Conservation (phyloP, 495 filamentous ascomycete species). For the Darksidea phi region DNA sequence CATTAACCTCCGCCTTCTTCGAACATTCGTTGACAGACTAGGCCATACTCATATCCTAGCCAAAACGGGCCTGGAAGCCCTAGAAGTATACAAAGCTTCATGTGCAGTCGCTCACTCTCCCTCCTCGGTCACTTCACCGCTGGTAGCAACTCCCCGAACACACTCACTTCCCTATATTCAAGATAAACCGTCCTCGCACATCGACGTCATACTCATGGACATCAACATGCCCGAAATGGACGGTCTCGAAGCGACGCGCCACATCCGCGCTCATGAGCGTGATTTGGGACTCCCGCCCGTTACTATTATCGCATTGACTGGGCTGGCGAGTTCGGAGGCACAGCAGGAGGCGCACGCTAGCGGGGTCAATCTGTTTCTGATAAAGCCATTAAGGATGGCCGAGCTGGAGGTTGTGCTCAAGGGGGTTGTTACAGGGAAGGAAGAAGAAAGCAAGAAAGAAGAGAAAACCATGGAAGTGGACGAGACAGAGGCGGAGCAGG, state of each 20-base stretch:
- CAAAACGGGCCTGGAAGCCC: conserved; percentile 57
- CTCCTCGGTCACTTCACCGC: background rate
- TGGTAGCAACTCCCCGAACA: background rate
- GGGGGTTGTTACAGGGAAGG: conserved; percentile 21
- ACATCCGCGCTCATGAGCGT: conserved; percentile 55
- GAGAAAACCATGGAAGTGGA: too few species aligned
- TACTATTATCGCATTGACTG: conserved; percentile 69
- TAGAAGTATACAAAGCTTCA: conserved; percentile 53
- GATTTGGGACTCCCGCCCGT: conserved; percentile 40
- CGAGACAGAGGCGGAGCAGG: too few species aligned
- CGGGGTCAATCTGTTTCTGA: conserved; percentile 71
- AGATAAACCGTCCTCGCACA: conserved; percentile 19
- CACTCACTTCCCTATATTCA: conserved; percentile 17
- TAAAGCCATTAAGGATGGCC: conserved; percentile 61
- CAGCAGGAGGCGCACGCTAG: conserved; percentile 64
- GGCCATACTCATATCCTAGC: conserved; percentile 54
- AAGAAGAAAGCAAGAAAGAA: background rate
- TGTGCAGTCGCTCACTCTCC: conserved; percentile 11
- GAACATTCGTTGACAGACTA: conserved; percentile 58
- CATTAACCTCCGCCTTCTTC: conserved; percentile 62
- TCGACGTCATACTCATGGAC: conserved; percentile 60
- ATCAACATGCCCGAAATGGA: conserved; percentile 63
- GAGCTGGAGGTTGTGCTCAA: conserved; percentile 38
- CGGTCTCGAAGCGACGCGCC: conserved; percentile 34
- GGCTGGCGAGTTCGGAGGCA: conserved; percentile 61